phyloP scores from a whole-genome alignment of 306 rosid genomes.

The Hippophae tibetana region DNA sequence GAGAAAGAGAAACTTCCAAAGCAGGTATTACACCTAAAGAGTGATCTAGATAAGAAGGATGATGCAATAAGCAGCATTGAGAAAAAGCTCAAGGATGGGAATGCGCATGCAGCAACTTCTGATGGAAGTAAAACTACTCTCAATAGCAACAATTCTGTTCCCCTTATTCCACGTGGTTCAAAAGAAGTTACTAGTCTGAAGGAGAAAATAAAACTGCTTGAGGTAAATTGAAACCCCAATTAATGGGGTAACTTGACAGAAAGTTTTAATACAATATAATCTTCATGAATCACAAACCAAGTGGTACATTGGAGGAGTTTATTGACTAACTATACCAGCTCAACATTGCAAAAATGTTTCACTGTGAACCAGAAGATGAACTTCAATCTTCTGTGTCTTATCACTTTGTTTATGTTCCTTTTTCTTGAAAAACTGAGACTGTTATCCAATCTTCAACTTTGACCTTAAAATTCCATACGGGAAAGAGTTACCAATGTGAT shows the following conservation, averaged over 20 bases:
- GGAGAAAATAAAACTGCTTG: slow-evolving; percentile 66
- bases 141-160: slow-evolving; percentile 33
- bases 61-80: slow-evolving; percentile 39
- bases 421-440: too few relatives aligned
- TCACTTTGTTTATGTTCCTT: too few relatives aligned
- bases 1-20: slow-evolving; percentile 68
- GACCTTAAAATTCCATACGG: too few relatives aligned
- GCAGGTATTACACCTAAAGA: slow-evolving; percentile 50
- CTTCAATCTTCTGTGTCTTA: too few relatives aligned
- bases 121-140: slow-evolving; percentile 35
- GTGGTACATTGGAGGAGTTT: slow-evolving; percentile 4
- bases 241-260: slow-evolving; percentile 3
- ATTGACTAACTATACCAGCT: too few relatives aligned
- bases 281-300: slow-evolving; percentile 5
- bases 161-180: slow-evolving; percentile 27
- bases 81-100: slow-evolving; percentile 53
- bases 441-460: neutral
- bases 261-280: slow-evolving; percentile 10
- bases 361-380: too few relatives aligned
- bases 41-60: slow-evolving; percentile 56
- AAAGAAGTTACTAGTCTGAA: slow-evolving; percentile 57
- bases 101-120: slow-evolving; percentile 28
- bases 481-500: too few relatives aligned
- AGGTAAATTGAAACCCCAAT: slow-evolving; percentile 44
- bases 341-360: too few relatives aligned